Percentiles rank a stretch among this genome's conserved stretches.
These are phyloP conservation scores for Talaromyces stipitatus DNA, from an alignment of 495 filamentous ascomycete genomes.

Conservation along the genomic window DNA sequence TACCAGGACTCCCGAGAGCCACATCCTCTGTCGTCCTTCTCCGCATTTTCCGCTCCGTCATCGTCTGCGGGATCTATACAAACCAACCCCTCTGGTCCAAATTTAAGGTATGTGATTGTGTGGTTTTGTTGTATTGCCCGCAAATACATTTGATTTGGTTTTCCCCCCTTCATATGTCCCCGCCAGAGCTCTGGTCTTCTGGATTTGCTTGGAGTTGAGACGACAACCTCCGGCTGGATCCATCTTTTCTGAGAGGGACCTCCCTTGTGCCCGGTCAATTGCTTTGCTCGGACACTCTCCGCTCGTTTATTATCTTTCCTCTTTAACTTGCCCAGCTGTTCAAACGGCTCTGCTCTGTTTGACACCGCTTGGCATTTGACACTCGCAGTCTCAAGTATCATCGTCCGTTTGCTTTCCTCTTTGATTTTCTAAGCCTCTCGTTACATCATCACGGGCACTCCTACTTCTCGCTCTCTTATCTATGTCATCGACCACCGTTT, in stretches of 20 bases:
- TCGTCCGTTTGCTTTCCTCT: conserved; percentile 1
- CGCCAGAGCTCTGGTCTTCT: not conserved
- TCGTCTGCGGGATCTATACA: conserved; percentile 10
- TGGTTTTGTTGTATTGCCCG: not conserved
- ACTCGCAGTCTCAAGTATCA: not conserved
- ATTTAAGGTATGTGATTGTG: conserved; percentile 32
- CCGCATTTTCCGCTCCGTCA: conserved; percentile 19
- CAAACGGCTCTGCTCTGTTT: not conserved
- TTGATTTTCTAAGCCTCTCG: too few relatives aligned
- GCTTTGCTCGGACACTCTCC: not conserved
- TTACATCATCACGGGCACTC: too few relatives aligned
- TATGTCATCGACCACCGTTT: not conserved
- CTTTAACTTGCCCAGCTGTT: too few relatives aligned
- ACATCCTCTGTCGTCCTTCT: conserved; percentile 20
- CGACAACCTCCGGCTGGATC: not conserved
- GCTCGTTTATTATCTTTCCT: not conserved
- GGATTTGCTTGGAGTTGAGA: not conserved
- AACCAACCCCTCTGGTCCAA: conserved; percentile 30
- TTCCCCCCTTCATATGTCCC: not conserved
- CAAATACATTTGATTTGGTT: too few relatives aligned
- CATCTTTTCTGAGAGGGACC: not conserved
- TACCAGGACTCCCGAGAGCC: conserved; percentile 42
- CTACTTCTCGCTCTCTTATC: not conserved
- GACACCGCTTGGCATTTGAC: not conserved
- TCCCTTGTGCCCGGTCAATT: not conserved